Base-by-base conservation (phyloP, 371 early-diverging fungal genomes). In the Chytridiales sp. region DNA sequence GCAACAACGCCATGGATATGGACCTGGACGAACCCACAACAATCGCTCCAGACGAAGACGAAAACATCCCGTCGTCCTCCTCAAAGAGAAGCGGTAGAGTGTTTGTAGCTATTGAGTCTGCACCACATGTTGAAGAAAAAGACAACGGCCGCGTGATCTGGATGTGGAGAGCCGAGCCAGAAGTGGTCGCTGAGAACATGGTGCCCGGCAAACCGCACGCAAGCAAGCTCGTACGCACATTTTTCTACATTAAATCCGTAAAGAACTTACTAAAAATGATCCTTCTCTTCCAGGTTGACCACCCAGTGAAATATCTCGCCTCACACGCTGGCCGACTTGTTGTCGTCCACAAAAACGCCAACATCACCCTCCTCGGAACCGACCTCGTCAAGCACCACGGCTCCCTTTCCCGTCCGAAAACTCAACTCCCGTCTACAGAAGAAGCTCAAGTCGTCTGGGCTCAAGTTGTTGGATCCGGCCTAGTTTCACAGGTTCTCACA, bases 81-180 rank as follows among this genome's bases (percentile, higher is more conserved):
- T 49, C 56, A 15, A 50, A 47, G 13, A 56, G 49, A 17, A 57
- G 43, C 30, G n/a, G 27, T 3, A 24, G 48, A 26, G 2, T n/a
- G 9, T 29, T 11, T 22, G 36, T 48, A 17, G 30, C 32, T 11
- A 48, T 56, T 22, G 21, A 30, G 11, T 34, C 13, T 11, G 40
- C 15, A 19, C 36, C 31, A 13, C n/a, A 35, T 22, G 30, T 6
- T 4, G 8, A 43, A 4, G 46, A 54, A 21, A 15, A 32, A 3
- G n/a, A 34, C 15, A 56, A 42, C 4, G 56, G 55, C 4, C 31
- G 46, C 5, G 34, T 26, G n/a, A 21, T 62, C 29, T 62, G 63
- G 63, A 30, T 62, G 6, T 62, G 63, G 63, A 57, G 47, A 15
- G 26, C 13, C 36, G 17, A 47, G 56, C 9, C 27, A 48, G 4